phyloP scores from a whole-genome alignment of 2,329 filamentous ascomycete genomes.

The Biscogniauxia sp. region DNA sequence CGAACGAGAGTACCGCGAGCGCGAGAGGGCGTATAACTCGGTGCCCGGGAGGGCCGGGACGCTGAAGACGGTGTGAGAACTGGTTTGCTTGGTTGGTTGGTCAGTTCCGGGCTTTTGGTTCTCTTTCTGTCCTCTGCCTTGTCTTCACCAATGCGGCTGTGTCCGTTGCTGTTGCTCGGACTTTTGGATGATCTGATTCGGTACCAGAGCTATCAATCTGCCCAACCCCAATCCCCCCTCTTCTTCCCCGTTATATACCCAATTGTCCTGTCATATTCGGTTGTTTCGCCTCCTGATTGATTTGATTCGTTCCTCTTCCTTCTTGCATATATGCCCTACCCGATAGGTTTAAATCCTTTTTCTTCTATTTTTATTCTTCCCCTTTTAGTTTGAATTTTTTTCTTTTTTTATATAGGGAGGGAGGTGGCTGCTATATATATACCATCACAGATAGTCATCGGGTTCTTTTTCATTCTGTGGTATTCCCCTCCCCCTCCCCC shows the following conservation, averaged over 20 bases:
- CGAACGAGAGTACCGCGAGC: constrained; percentile 22
- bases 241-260: neutral
- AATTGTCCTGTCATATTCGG: no score
- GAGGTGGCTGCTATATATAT: neutral
- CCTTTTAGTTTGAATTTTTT: neutral
- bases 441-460: neutral
- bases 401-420: no score
- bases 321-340: neutral
- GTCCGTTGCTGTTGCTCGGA: no score
- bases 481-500: no score
- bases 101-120: no score
- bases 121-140: no score
- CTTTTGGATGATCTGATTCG: no score
- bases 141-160: no score
- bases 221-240: no score
- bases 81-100: no score
- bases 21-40: constrained; percentile 26
- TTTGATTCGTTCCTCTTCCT: neutral
- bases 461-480: neutral
- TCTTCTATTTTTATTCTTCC: neutral
- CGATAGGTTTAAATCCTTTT: neutral
- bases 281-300: no score
- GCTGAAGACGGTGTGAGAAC: constrained; percentile 30
- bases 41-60: constrained; percentile 31
- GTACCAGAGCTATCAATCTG: no score